Evolutionary conservation across 345 rosid species (phyloP).

Genomic region (Linum trigynum): DNA sequence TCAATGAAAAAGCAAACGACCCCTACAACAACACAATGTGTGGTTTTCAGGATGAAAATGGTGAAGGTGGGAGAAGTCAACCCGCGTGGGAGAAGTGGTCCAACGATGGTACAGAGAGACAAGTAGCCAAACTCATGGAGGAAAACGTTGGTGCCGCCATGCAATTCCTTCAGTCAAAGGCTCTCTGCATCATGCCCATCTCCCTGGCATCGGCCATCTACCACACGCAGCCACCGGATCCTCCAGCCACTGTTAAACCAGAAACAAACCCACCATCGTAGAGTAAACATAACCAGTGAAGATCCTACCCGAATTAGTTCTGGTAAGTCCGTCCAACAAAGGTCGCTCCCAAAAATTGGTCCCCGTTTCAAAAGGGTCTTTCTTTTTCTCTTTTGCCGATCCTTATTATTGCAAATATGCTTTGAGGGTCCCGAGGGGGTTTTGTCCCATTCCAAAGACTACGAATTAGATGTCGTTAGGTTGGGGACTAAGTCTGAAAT

Average conservation of each 20-base stretch:
- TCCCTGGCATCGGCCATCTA: constrained; percentile 61
- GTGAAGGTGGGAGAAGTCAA: constrained; percentile 35
- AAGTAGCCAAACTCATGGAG: constrained; percentile 72
- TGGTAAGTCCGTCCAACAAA: not conserved
- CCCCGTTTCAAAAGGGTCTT: not conserved
- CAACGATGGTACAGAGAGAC: constrained; percentile 55
- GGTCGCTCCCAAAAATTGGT: not conserved
- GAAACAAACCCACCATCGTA: constrained; percentile 66
- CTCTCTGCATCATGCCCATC: constrained; percentile 69
- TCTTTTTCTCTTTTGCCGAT: not conserved
- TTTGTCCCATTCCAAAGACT: constrained; percentile 18
- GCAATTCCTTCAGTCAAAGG: constrained; percentile 76
- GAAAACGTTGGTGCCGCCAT: constrained; percentile 71
- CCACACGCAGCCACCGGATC: constrained; percentile 51
- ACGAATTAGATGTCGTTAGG: constrained; percentile 15
- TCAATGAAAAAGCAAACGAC: not conserved
- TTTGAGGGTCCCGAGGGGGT: constrained; percentile 18
- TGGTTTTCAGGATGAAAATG: constrained; percentile 34
- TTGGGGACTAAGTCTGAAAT: constrained; percentile 1
- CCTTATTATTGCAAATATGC: not conserved
- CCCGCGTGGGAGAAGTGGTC: constrained; percentile 72
- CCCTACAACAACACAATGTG: not conserved
- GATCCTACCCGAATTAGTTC: not conserved
- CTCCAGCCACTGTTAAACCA: constrained; percentile 64
- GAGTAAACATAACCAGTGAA: constrained; percentile 16